Evolutionary conservation across 352 stramenopile species (phyloP).

Genomic region (Globisporangium carolinianum): DNA sequence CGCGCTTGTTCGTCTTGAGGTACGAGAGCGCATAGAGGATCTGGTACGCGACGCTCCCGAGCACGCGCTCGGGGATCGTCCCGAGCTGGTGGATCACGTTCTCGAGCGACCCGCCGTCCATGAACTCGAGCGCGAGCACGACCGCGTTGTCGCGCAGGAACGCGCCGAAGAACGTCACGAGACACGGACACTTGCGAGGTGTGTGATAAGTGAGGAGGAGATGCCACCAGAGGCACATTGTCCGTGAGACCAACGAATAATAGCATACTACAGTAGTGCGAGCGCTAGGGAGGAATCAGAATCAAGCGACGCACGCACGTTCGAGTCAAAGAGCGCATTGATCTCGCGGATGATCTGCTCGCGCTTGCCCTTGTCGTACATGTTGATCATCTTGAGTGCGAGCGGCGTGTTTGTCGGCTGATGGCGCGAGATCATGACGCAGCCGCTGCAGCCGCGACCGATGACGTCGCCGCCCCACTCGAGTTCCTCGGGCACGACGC

Average conservation of each 20-base stretch:
- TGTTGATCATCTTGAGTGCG: slow-evolving; percentile 86
- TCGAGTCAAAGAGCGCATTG: slow-evolving; percentile 78
- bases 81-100: slow-evolving; percentile 84
- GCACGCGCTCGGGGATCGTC: slow-evolving; percentile 76
- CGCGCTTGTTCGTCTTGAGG: slow-evolving; percentile 88
- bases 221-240: no score
- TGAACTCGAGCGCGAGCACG: slow-evolving; percentile 90
- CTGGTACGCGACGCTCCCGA: slow-evolving; percentile 92
- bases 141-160: slow-evolving; percentile 87
- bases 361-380: slow-evolving; percentile 82
- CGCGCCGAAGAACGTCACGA: slow-evolving; percentile 89
- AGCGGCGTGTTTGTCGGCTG: slow-evolving; percentile 67
- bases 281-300: no score
- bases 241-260: no score
- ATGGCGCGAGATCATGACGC: slow-evolving; percentile 60
- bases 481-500: slow-evolving; percentile 66
- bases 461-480: slow-evolving; percentile 76
- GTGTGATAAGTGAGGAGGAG: no score
- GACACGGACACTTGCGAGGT: slow-evolving; percentile 41
- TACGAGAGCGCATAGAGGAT: slow-evolving; percentile 92
- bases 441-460: slow-evolving; percentile 62
- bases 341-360: slow-evolving; percentile 88
- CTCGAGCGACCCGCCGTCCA: slow-evolving; percentile 89
- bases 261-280: no score
- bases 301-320: slow-evolving; percentile 19